Evolutionary conservation across 176 grass and related monocot genomes (phyloP), one percentile per base, ranked within the genome.

Genomic region (Metroxylon sagu): DNA sequence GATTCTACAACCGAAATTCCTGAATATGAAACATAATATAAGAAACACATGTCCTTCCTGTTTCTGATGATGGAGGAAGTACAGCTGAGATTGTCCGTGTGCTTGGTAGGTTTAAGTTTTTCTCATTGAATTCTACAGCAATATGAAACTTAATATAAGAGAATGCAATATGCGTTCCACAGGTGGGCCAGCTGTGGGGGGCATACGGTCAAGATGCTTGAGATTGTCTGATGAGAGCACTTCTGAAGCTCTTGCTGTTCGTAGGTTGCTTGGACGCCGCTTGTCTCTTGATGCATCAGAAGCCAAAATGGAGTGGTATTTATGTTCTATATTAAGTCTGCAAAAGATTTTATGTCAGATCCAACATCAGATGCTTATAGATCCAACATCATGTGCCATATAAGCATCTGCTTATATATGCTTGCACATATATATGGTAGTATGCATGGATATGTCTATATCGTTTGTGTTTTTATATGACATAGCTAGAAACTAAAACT

Each of bases 161-260:
- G 6, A 35, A 35, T 35, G 30, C 7, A 35, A 19, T 29, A 49
- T 72, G 53, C 4, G n/a, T 71, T n/a, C 76, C 30, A 67, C 69
- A 90, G 92, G 87, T 65, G 92, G 92, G 57, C 92, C 92, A 16
- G 92, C 92, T 71, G 92, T 96, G 28, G 87, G 92, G 68, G 92
- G 90, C 69, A 96, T 96, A 82, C 71, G 92, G 63, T 96, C 92
- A 58, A 96, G 92, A 77, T 88, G 92, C 65, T 90, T 96, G 76
- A 88, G 92, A 72, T 68, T 96, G 68, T 96, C 87, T 19, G 92
- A 96, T 73, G 78, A 88, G 82, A 96, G 92, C 79, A 96, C 92
- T 14, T 79, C 66, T 25, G 92, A 96, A 77, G 92, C 87, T 15
- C 76, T 96, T 67, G 89, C 92, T 50, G 92, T 90, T 65, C 81